Evolutionary conservation across 768 basidiomycete species (phyloP), one percentile per base, ranked within the genome.

Genomic region (Tricholoma hemisulphureum): DNA sequence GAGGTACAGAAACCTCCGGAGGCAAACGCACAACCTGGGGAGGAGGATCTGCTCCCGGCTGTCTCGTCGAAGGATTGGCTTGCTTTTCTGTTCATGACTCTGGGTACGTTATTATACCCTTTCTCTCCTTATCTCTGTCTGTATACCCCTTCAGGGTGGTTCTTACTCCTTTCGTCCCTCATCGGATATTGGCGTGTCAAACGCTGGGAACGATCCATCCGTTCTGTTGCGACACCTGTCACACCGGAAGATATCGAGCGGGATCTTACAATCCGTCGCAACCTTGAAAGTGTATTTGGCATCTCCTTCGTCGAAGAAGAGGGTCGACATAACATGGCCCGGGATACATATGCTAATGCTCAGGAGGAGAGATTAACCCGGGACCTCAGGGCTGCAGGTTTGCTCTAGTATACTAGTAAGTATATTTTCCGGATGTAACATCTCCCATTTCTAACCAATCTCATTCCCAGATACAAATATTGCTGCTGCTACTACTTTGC

Each of bases 31-130:
- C 13, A 16, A n/a, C 16, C 66, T 89, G 1, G 86, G 21, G 61
- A 72, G 20, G 72, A 71, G 43, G 61, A 59, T 4, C 26, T 67
- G 11, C 32, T 65, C 51, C 57, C 79, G 18, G 74, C 68, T 2
- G 62, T 83, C 2, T 70, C 82, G 1, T 86, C 92, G 6, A 85
- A 82, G 61, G 94, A 96, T 60, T 97, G 93, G 93, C 72, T 98
- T 43, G 87, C 93, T 2, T 94, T 97, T 75, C 71, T 95, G 55
- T 81, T 98, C 67, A 96, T 98, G 90, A 91, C 89, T 1, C 64
- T 95, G 45, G 95, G 88, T 88, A 49, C 53, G 77, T 63, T 23
- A 43, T 16, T 10, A 23, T 50, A 18, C 16, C 11, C 9, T 32
- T 11, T 14, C 24, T 46, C 32, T 45, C 39, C 49, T 39, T 20